Conservation (phyloP, 805 yeast genomes). For the Yamadazyma olivae region DNA sequence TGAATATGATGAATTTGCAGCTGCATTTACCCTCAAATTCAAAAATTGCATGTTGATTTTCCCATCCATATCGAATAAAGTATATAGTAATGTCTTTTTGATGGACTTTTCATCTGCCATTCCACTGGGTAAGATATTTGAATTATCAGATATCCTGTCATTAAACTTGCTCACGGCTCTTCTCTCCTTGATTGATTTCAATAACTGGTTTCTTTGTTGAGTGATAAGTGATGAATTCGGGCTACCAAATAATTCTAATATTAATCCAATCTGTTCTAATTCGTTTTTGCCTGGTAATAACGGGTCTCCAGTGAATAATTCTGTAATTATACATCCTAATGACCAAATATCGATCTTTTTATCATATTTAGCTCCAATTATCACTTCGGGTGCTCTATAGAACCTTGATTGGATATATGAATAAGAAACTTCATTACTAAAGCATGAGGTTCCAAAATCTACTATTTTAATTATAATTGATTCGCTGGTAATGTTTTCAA, state of each 20-base stretch:
- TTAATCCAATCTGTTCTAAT: slow-evolving; percentile 42
- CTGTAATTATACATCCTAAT: slow-evolving; percentile 42
- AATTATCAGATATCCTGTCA: slow-evolving; percentile 3
- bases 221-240: slow-evolving; percentile 42
- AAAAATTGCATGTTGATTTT: slow-evolving; percentile 32
- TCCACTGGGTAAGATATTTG: background rate
- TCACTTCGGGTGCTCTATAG: slow-evolving; percentile 77
- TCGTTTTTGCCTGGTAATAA: slow-evolving; percentile 50
- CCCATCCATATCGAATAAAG: slow-evolving; percentile 37
- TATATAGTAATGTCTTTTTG: slow-evolving; percentile 33
- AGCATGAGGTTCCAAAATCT: slow-evolving; percentile 76
- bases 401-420: slow-evolving; percentile 63
- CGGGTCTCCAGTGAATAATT: slow-evolving; percentile 35
- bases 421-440: slow-evolving; percentile 38
- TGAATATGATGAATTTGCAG: slow-evolving; percentile 4
- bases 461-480: slow-evolving; percentile 60
- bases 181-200: slow-evolving; percentile 16
- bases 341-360: slow-evolving; percentile 52
- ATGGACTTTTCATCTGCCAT: slow-evolving; percentile 29
- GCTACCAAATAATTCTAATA: slow-evolving; percentile 44
- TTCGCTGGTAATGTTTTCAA: slow-evolving; percentile 22
- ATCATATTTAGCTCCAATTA: slow-evolving; percentile 61
- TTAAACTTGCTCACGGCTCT: slow-evolving; percentile 7
- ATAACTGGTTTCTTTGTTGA: slow-evolving; percentile 36
- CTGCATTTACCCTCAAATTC: slow-evolving; percentile 17